Conservation (phyloP, 495 filamentous ascomycete species). For the Aspergillus ellipticus region DNA sequence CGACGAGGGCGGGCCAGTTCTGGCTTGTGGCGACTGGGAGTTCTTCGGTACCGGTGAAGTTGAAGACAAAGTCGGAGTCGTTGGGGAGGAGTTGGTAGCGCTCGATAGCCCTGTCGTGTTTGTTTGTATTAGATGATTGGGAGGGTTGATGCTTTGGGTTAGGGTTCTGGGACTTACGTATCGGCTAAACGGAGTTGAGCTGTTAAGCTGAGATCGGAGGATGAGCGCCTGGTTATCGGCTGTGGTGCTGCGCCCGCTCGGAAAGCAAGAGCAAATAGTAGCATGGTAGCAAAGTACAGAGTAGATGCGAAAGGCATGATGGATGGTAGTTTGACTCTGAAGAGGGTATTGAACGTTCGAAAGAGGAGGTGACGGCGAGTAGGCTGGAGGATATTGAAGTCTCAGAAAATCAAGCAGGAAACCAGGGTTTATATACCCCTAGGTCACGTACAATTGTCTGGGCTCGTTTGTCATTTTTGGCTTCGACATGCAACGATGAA, state of each 20-base stretch:
- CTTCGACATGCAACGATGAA: neutral
- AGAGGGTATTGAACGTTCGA: neutral
- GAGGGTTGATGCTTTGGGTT: neutral
- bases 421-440: slow-evolving; percentile 6
- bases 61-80: slow-evolving; percentile 39
- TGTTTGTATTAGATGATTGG: neutral
- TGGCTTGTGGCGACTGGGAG: slow-evolving; percentile 18
- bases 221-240: slow-evolving; percentile 11
- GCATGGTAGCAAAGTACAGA: slow-evolving; percentile 8
- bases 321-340: neutral
- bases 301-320: slow-evolving; percentile 16
- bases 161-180: slow-evolving; percentile 14
- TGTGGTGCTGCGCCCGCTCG: slow-evolving; percentile 19
- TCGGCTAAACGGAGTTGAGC: slow-evolving; percentile 24
- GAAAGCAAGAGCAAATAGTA: slow-evolving; percentile 11
- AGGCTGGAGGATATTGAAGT: neutral
- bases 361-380: neutral
- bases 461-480: neutral
- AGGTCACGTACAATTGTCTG: neutral
- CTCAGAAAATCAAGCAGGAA: neutral
- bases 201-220: slow-evolving; percentile 21
- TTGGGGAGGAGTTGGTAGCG: slow-evolving; percentile 33
- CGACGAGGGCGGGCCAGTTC: slow-evolving; percentile 20
- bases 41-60: slow-evolving; percentile 27
- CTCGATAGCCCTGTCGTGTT: slow-evolving; percentile 26